Evolutionary conservation across 805 yeast species (phyloP).

Genomic region (Blastobotrys terrestris): DNA sequence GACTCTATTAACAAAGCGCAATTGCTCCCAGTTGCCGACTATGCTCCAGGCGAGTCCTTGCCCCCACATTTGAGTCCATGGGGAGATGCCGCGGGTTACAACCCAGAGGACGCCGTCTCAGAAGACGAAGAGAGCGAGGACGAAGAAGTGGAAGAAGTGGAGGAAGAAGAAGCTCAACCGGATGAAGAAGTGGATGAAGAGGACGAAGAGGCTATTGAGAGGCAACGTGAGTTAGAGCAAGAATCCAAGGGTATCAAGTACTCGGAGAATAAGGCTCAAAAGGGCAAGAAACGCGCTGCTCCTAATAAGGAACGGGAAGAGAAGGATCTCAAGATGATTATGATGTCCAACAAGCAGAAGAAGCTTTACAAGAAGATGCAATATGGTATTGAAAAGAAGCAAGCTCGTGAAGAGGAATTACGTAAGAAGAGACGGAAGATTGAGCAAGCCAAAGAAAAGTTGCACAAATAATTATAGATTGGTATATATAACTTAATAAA

Average conservation of each 20-base stretch:
- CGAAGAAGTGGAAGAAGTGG: constrained; percentile 50
- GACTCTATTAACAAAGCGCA: constrained; percentile 78
- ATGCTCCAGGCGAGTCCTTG: constrained; percentile 89
- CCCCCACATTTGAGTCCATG: constrained; percentile 99
- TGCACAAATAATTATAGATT: background rate
- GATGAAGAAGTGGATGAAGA: constrained; percentile 51
- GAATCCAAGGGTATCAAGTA: constrained; percentile 85
- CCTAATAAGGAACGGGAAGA: constrained; percentile 63
- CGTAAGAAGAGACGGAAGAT: constrained; percentile 54
- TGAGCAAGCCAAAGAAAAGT: constrained; percentile 16
- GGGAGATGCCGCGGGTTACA: constrained; percentile 92
- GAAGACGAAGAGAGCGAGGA: constrained; percentile 47
- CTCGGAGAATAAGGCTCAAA: constrained; percentile 43
- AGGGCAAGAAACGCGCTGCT: constrained; percentile 32
- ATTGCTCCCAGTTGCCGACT: constrained; percentile 68
- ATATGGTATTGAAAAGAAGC: constrained; percentile 79
- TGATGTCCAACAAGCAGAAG: constrained; percentile 97
- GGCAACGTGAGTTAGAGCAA: constrained; percentile 77
- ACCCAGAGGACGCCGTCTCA: constrained; percentile 61
- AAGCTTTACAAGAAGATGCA: constrained; percentile 93
- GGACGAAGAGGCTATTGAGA: constrained; percentile 41
- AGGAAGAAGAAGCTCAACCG: constrained; percentile 41
- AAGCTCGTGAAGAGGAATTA: constrained; percentile 64
- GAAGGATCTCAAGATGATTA: constrained; percentile 85
- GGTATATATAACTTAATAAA: background rate